These are phyloP conservation scores for Marchantia paleacea DNA, from an alignment of 225 moss, liverwort and hornwort species.

Conservation along the genomic window DNA sequence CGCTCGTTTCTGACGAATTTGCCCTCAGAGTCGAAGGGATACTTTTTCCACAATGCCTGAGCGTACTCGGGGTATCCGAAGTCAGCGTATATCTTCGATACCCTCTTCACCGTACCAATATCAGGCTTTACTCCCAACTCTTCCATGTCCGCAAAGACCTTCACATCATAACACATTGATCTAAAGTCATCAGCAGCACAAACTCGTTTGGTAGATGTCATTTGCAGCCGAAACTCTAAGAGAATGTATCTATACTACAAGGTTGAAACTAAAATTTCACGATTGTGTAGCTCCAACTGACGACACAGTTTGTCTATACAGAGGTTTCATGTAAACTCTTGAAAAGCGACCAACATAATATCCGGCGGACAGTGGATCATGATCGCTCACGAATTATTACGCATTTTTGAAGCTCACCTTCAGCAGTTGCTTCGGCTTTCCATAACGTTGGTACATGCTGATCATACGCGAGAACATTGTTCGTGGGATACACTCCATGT, in stretches of 20 bases:
- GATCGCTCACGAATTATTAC: no score
- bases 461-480: constrained; percentile 72
- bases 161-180: not conserved
- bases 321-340: not conserved
- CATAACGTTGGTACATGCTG: constrained; percentile 80
- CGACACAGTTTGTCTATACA: not conserved
- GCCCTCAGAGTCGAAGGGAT: not conserved
- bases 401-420: constrained; percentile 45
- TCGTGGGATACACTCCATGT: constrained; percentile 77
- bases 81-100: constrained; percentile 31
- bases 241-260: not conserved
- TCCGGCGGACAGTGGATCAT: no score
- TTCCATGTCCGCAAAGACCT: constrained; percentile 51
- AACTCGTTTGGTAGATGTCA: not conserved
- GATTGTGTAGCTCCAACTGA: not conserved
- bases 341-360: not conserved
- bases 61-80: constrained; percentile 40
- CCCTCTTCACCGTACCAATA: constrained; percentile 24
- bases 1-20: constrained; percentile 11
- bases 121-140: constrained; percentile 46
- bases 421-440: constrained; percentile 66
- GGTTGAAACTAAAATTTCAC: not conserved
- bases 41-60: constrained; percentile 27
- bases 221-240: no score
- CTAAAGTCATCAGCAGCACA: constrained; percentile 5